Base-by-base conservation (phyloP, 768 basidiomycete species). In the Hygrocybe punicea region DNA sequence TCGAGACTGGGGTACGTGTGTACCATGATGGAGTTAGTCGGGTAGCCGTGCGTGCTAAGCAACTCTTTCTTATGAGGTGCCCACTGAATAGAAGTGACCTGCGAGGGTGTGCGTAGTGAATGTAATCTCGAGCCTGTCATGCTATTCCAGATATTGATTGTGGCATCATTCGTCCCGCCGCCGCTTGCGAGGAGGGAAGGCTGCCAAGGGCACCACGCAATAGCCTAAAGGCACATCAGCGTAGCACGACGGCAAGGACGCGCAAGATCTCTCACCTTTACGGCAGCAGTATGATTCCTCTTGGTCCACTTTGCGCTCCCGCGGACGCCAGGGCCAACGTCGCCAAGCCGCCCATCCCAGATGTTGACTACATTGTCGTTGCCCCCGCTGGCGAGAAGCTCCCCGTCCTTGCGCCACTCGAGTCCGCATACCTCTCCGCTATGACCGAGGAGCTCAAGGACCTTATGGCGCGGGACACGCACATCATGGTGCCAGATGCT, bases 201-300 rank as follows among this genome's bases (percentile, higher is more conserved):
- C 71, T 94, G 91, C 97, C 97, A 98, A 0, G 96, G 93, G 61
- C 93, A 96, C 93, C 97, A 99, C 1, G 93, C 93, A 54, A 99
- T 76, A 1, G 94, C 95, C 91, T 93, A 61, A n/a, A 57, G 16
- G 47, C 51, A 35, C 34, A 25, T 9, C 36, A 58, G 16, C 45
- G 55, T 11, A 49, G 35, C 13, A 13, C 35, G n/a, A 25, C 34
- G 46, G 37, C 6, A 5, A 37, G 17, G 35, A 49, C 23, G 16
- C 3, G 8, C 44, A 60, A 6, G 21, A n/a, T n/a, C 33, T 55
- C 63, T 19, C 57, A 80, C 85, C 78, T 89, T 89, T 57, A 89
- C 87, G 1, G 93, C 93, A 0, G 93, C 93, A 0, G 89, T 91
- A 68, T 96, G 93, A 68, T 91, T 93, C 46, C 88, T 76, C 72